Conservation (phyloP, 352 stramenopile genomes). For the Plasmopara viticola region DNA sequence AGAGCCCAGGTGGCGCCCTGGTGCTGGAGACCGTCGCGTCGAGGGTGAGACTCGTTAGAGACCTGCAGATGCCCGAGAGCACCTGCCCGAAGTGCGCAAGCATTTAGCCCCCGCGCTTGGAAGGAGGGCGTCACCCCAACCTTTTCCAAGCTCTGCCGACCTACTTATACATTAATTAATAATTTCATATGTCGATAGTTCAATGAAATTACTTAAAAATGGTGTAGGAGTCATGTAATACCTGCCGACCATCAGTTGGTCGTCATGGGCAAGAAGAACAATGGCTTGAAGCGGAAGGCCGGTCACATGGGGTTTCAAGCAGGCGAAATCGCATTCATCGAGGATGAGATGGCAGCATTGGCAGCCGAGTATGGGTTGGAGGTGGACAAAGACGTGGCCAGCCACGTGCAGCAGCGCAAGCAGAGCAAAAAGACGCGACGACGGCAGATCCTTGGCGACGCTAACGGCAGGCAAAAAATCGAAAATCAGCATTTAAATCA, state of each 20-base stretch:
- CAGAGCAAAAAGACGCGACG: slow-evolving; percentile 35
- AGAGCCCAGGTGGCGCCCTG: too few species aligned
- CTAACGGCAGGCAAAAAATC: not conserved
- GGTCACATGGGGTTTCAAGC: slow-evolving; percentile 67
- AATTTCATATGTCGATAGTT: too few species aligned
- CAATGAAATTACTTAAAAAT: too few species aligned
- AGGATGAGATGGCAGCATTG: slow-evolving; percentile 78
- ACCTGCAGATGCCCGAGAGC: too few species aligned
- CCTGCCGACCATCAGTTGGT: not conserved
- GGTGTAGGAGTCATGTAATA: not conserved
- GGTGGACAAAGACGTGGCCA: slow-evolving; percentile 60
- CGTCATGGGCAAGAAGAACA: slow-evolving; percentile 12
- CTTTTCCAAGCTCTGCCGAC: too few species aligned
- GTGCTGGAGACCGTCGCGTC: too few species aligned
- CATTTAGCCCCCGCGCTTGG: too few species aligned
- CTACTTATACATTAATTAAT: too few species aligned
- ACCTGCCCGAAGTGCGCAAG: too few species aligned
- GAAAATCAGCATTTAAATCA: not conserved
- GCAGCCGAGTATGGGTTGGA: slow-evolving; percentile 72
- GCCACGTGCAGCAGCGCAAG: slow-evolving; percentile 52
- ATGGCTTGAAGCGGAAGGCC: slow-evolving; percentile 55
- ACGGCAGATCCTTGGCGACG: slow-evolving; percentile 5
- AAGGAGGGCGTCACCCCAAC: too few species aligned
- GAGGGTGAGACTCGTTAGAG: too few species aligned
- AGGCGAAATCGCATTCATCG: slow-evolving; percentile 77